Base-by-base conservation (phyloP, 164 flowering plant species). In the Tetracentron sinense region DNA sequence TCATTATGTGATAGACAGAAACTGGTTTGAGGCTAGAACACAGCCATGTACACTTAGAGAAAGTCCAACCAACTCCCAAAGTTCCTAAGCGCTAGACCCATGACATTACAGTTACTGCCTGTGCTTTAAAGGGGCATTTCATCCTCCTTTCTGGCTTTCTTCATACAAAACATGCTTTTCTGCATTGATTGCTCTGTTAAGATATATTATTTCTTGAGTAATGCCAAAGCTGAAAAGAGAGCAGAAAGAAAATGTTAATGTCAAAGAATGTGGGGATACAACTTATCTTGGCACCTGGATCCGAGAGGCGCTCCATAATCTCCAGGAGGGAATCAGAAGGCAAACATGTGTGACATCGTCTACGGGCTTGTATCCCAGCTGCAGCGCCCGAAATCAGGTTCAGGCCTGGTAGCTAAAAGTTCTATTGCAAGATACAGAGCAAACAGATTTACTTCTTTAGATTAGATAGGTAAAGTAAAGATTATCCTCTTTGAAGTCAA, bases 251-350 rank as follows among this genome's bases (percentile, higher is more conserved):
- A 27, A 49, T 21, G 31, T 48, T 22, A n/a, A 52, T 17, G 14
- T 35, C 12, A 1, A 51, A 17, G 16, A 28, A 22, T 33, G 6
- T 62, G 23, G 1, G n/a, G 0, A 63, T 20, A 38, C 4, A 30
- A n/a, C n/a, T 47, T 25, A 28, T 16, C 12, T 7, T 56, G 50
- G 35, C 69, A 85, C 88, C 86, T 46, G 86, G 85, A 68, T 64
- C 80, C 6, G 88, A 70, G 53, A 85, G 72, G 11, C 80, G 75
- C 67, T 85, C 90, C 85, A 85, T 79, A 62, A 83, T 77, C 58
- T 78, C 79, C 29, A 78, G 78, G 58, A 85, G 58, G 14, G 83
- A 69, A 70, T 85, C 86, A n/a, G 86, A 74, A 42, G 79, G 72
- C 62, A 80, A 71, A 61, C 90, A 83, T 77, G 82, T 83, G 21